Evolutionary conservation across 2,329 filamentous ascomycete species (phyloP), one percentile per base, ranked within the genome.

Genomic region (Cladosporium sp.): DNA sequence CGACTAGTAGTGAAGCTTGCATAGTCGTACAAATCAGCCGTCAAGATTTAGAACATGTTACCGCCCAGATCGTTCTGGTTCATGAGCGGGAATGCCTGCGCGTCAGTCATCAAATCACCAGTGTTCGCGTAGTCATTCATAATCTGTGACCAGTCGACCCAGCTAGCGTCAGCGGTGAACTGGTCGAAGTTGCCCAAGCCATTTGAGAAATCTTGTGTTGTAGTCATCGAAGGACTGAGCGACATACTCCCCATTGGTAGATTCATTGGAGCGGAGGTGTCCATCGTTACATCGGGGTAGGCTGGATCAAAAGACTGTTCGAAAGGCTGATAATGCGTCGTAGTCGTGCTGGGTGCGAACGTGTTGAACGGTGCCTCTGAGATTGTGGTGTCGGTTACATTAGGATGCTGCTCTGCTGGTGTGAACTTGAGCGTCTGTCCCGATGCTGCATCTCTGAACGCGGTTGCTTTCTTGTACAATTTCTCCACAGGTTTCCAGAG

Each of bases 401-500:
- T 24, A 12, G 15, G 8, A 28, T 37, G 32, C 15, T 28, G 52
- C 15, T 22, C 15, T 25, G 47, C 9, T 17, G 47, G 47, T 12
- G 28, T 37, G 32, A 36, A 42, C 1, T 12, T 37, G 25, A 17
- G 52, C 1, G 15, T 28, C 19, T 55, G 35, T 17, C 28, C 44
- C 15, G 13, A 19, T 9, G 20, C 58, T 57, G 25, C 63, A 19
- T 69, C 63, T 22, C 67, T 59, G 55, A 68, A 69, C 0, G 66
- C 64, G 6, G 44, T 59, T 0, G 81, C 81, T 65, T 78, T 80
- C 60, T 75, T 77, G 59, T 80, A 71, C 3, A 83, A 68, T 65
- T 81, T 83, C 63, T 76, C 77, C 25, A 83, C 76, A 1, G 81
- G 81, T 37, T 76, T 71, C 81, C 81, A 83, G 7, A 83, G 72